Evolutionary conservation across 2,329 filamentous ascomycete species (phyloP).

Genomic region (Fusarium sp.): DNA sequence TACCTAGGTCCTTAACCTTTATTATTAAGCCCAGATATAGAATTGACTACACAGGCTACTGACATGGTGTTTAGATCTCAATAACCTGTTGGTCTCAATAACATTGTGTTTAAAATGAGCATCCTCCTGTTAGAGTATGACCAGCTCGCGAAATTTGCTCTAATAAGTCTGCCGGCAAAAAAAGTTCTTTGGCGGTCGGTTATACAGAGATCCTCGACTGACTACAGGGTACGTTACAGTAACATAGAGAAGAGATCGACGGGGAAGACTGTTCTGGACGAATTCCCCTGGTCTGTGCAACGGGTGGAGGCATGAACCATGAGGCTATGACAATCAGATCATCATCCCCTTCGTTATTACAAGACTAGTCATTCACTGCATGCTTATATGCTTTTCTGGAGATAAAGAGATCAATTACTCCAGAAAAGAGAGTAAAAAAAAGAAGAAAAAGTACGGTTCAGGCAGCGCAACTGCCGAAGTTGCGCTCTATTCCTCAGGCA

Average conservation of each 20-base stretch:
- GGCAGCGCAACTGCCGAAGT: not conserved
- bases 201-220: not conserved
- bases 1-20: too few species aligned
- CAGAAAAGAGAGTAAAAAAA: too few species aligned
- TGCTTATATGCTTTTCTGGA: too few species aligned
- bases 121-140: too few species aligned
- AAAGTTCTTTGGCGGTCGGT: not conserved
- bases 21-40: too few species aligned
- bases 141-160: too few species aligned
- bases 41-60: too few species aligned
- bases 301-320: constrained; percentile 14
- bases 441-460: too few species aligned
- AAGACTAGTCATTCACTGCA: not conserved
- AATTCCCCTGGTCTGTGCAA: constrained; percentile 6
- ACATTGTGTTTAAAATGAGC: too few species aligned
- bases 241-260: constrained; percentile 17
- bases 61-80: too few species aligned
- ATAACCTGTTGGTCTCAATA: too few species aligned
- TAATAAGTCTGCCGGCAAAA: too few species aligned
- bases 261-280: constrained; percentile 9
- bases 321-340: constrained; percentile 5
- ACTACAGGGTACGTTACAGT: constrained; percentile 11
- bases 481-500: not conserved
- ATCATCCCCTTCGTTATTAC: not conserved
- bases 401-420: not conserved